Evolutionary conservation across 768 basidiomycete species (phyloP), one percentile per base, ranked within the genome.

Genomic region (Tylopilus vinaceipallidus): DNA sequence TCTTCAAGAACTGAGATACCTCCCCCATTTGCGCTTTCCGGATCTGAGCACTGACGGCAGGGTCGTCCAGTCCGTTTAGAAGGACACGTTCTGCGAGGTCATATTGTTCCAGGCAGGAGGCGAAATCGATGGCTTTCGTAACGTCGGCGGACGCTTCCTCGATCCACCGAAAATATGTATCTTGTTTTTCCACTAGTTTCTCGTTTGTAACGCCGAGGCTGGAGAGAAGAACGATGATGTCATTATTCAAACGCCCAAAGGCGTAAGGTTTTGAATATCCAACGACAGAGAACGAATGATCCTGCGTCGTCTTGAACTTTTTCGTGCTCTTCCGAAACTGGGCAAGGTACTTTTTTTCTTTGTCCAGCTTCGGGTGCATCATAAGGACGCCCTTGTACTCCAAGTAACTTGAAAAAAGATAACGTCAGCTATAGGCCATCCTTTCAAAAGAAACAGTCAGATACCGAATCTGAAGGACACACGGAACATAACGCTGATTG

Each of bases 371-470:
- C 0, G 82, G 82, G 56, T 86, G 81, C 3, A 84, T 66, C 81
- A 83, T 83, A 19, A 85, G 62, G 6, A 86, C 84, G 6, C 84
- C 84, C 67, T 86, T 86, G 59, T 87, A 85, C 9, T 84, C 84
- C n/a, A 75, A 65, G 58, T 86, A 86, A 45, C 83, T 85, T 22
- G 11, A 19, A 32, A 36, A 8, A 7, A n/a, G 37, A 23, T n/a
- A n/a, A n/a, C n/a, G 9, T 44, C 34, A 44, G 32, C n/a, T 10
- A 22, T 17, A 45, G 9, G 10, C 16, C 7, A 49, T 45, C 43
- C 58, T 11, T 14, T 2, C 6, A 38, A 1, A 14, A 30, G 11
- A 32, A 14, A 35, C 20, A 24, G 37, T 26, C 29, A 16, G 2
- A 30, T 56, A 83, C 84, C 84, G 69, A 43, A 86, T 84, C 55